A percentile compares a stretch with the other conserved stretches of the same genome.
Conservation (phyloP, 345 rosid genomes). For the Carallia pectinifolia region DNA sequence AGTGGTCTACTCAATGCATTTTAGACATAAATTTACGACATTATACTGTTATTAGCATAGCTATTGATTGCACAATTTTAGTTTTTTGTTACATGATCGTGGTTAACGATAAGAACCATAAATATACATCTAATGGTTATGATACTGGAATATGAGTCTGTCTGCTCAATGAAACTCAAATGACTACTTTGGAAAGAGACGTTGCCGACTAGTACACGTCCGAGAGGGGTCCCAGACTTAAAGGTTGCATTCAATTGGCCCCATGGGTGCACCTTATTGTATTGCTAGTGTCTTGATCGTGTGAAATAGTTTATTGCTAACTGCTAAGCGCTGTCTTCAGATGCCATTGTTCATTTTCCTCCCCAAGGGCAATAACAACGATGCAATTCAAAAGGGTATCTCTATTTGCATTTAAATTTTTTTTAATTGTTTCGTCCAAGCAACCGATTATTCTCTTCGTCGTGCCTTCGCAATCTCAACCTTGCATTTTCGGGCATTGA, state of each 20-base stretch:
- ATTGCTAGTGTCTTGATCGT: background rate
- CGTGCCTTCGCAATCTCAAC: background rate
- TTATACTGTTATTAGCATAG: too few relatives aligned
- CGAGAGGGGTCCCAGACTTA: background rate
- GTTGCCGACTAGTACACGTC: background rate
- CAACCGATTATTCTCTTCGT: background rate
- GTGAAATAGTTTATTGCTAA: background rate
- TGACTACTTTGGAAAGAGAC: background rate
- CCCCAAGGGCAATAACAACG: background rate
- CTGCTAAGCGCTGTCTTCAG: too few relatives aligned
- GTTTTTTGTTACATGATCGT: too few relatives aligned
- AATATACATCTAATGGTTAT: too few relatives aligned
- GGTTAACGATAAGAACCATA: too few relatives aligned
- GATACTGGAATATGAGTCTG: too few relatives aligned
- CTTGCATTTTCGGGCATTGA: background rate
- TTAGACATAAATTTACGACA: too few relatives aligned
- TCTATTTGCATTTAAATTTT: too few relatives aligned
- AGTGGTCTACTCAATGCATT: too few relatives aligned
- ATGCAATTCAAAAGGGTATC: too few relatives aligned
- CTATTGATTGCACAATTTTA: too few relatives aligned
- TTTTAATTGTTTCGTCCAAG: background rate
- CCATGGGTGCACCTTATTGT: slow-evolving; percentile 1
- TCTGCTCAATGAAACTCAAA: too few relatives aligned
- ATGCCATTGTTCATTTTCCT: background rate
- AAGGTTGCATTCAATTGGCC: background rate